Evolutionary conservation across 2,329 filamentous ascomycete species (phyloP).

Genomic region (Purpureocillium lavendulum): DNA sequence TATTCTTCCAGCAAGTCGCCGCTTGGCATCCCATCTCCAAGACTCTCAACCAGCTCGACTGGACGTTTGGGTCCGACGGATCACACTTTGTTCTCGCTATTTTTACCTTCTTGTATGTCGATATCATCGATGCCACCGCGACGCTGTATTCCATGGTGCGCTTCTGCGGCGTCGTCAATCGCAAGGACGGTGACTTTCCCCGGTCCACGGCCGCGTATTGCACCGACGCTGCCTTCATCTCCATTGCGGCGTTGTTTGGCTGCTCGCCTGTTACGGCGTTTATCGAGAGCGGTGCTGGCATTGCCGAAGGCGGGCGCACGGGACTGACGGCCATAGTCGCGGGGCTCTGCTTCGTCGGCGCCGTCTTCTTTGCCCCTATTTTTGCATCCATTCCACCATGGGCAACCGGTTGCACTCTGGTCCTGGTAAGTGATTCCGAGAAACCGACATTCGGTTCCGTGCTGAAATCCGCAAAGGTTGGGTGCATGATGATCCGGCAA

Average conservation of each 20-base stretch:
- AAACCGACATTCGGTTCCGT: too few species aligned
- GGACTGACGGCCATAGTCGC: constrained; percentile 63
- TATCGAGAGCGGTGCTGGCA: constrained; percentile 68
- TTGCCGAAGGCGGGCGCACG: constrained; percentile 66
- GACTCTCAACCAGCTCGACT: constrained; percentile 56
- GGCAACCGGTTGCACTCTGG: constrained; percentile 66
- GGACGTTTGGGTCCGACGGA: constrained; percentile 47
- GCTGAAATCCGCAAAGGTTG: too few species aligned
- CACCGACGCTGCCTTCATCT: constrained; percentile 63
- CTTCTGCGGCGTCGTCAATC: constrained; percentile 58
- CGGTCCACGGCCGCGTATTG: constrained; percentile 74
- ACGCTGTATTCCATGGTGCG: constrained; percentile 77
- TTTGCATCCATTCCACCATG: constrained; percentile 71
- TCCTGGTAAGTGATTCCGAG: constrained; percentile 54
- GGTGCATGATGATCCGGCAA: constrained; percentile 70
- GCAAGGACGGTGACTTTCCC: constrained; percentile 71
- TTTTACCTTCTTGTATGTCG: constrained; percentile 72
- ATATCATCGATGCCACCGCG: constrained; percentile 71
- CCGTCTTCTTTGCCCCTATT: constrained; percentile 68
- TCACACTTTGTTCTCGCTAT: constrained; percentile 62
- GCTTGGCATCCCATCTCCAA: constrained; percentile 62
- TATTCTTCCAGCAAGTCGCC: constrained; percentile 67
- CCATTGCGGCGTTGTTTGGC: constrained; percentile 61
- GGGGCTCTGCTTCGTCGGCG: constrained; percentile 61
- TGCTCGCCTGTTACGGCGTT: constrained; percentile 66